These are phyloP conservation scores for Parascedosporium putredinis DNA, from an alignment of 2,329 filamentous ascomycete species.

Conservation along the genomic window DNA sequence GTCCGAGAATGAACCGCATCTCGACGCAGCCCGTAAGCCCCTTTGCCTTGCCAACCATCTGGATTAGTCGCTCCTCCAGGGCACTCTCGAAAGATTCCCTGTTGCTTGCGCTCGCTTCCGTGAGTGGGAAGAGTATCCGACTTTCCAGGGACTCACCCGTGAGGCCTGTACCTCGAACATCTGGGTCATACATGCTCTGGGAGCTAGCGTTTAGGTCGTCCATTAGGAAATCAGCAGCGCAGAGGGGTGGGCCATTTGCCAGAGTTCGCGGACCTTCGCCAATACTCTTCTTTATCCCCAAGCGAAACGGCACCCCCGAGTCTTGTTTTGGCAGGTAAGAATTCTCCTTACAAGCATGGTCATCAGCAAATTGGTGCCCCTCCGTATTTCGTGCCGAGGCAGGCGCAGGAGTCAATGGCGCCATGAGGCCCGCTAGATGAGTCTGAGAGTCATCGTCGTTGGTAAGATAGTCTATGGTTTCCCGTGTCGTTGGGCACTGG, in stretches of 20 bases:
- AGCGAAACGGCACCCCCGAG: background rate
- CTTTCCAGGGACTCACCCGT: background rate
- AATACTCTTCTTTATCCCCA: conserved; percentile 5
- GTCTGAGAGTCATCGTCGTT: background rate
- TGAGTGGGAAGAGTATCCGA: background rate
- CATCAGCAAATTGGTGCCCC: conserved; percentile 10
- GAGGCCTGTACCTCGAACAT: background rate
- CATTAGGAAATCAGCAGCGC: no score
- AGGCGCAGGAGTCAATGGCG: background rate
- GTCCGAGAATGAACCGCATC: background rate
- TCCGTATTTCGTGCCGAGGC: background rate
- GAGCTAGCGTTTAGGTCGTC: no score
- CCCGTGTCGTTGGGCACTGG: background rate
- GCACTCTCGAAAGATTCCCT: background rate
- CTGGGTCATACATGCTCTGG: no score
- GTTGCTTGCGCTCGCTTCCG: background rate
- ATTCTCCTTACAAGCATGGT: conserved; percentile 9
- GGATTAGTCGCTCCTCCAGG: background rate
- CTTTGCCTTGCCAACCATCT: background rate
- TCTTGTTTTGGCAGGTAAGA: conserved; percentile 17
- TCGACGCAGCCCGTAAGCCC: background rate
- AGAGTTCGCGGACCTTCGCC: no score
- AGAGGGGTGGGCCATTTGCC: no score
- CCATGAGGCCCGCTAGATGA: background rate
- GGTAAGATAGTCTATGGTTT: background rate